These are phyloP conservation scores for Neurospora africana DNA, from an alignment of 495 filamentous ascomycete species.

Conservation along the genomic window DNA sequence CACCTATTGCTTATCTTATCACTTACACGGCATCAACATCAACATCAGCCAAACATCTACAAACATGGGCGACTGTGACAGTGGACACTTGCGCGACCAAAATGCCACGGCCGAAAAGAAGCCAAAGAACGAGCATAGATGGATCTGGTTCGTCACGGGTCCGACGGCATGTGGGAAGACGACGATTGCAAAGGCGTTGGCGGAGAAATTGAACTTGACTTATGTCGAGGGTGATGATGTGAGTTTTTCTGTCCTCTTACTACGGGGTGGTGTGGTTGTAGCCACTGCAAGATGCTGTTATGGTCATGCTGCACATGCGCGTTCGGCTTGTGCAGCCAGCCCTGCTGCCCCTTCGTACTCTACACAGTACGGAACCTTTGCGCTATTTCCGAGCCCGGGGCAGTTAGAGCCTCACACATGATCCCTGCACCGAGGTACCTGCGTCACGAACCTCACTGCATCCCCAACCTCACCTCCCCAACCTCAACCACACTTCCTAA, in stretches of 20 bases:
- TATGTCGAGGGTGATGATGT: constrained; percentile 43
- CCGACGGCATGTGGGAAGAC: constrained; percentile 23
- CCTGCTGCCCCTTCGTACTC: no score
- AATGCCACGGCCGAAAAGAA: not conserved
- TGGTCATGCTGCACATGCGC: no score
- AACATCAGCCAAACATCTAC: not conserved
- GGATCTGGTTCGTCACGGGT: constrained; percentile 24
- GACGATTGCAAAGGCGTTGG: constrained; percentile 21
- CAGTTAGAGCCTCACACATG: not conserved
- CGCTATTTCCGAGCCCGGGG: not conserved
- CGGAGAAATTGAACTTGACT: constrained; percentile 17
- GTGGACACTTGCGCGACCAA: not conserved
- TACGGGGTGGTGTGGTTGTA: not conserved
- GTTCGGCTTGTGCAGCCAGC: no score
- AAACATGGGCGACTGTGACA: not conserved
- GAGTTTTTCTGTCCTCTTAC: constrained; percentile 9
- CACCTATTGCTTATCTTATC: not conserved
- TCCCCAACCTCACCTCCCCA: not conserved
- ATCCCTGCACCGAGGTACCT: not conserved
- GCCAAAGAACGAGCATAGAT: constrained; percentile 2
- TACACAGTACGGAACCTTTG: not conserved
- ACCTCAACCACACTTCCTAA: not conserved
- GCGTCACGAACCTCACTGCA: not conserved
- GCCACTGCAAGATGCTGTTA: not conserved
- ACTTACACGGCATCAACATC: not conserved